Percentiles rank a stretch among this genome's conserved stretches.
Conservation (phyloP, 140 eudicot genomes). For the Senecio squalidus region DNA sequence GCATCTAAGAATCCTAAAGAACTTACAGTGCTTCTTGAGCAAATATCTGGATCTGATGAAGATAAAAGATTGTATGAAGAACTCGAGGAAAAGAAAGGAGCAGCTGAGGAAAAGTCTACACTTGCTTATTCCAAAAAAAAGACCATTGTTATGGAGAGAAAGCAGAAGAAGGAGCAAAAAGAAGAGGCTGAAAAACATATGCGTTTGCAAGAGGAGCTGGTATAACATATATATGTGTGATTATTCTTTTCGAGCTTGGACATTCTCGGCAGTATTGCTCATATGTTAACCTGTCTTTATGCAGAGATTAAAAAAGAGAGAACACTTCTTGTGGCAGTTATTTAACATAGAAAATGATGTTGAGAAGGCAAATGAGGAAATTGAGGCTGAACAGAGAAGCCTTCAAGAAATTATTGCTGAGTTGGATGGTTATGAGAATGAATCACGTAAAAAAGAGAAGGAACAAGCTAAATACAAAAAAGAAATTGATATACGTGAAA, state of each 20-base stretch:
- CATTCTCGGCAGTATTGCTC: slow-evolving; percentile 4
- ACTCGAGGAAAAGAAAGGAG: slow-evolving; percentile 75
- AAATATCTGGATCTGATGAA: slow-evolving; percentile 98
- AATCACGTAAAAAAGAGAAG: slow-evolving; percentile 75
- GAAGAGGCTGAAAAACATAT: slow-evolving; percentile 97
- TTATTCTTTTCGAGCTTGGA: not conserved
- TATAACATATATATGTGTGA: slow-evolving; percentile 23
- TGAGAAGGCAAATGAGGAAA: slow-evolving; percentile 70
- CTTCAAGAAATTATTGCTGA: slow-evolving; percentile 75
- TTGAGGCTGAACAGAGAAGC: slow-evolving; percentile 67
- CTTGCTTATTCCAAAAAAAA: slow-evolving; percentile 81
- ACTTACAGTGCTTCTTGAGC: slow-evolving; percentile 90
- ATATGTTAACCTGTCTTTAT: slow-evolving; percentile 10
- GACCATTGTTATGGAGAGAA: slow-evolving; percentile 83
- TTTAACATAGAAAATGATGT: slow-evolving; percentile 74
- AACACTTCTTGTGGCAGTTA: slow-evolving; percentile 89
- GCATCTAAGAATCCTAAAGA: slow-evolving; percentile 96
- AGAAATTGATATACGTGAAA: slow-evolving; percentile 76
- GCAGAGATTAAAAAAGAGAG: slow-evolving; percentile 89
- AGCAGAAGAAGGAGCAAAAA: slow-evolving; percentile 96
- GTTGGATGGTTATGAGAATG: slow-evolving; percentile 66
- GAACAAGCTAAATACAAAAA: slow-evolving; percentile 66
- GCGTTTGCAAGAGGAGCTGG: slow-evolving; percentile 95
- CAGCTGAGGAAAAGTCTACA: slow-evolving; percentile 87
- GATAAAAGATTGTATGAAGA: slow-evolving; percentile 81